Conservation (phyloP, 106 monocot genomes). For the Allium fistulosum region DNA sequence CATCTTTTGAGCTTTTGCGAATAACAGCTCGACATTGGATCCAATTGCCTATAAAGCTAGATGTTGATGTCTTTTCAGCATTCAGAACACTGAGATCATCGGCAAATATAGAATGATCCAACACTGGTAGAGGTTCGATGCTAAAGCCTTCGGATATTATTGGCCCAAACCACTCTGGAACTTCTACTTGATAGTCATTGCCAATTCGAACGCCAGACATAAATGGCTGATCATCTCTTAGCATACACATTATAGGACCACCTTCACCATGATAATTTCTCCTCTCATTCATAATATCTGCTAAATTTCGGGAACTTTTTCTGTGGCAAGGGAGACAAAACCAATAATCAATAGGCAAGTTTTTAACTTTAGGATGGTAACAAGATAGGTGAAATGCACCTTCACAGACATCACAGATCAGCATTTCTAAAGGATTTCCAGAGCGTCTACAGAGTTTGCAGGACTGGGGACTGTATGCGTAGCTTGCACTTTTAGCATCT, state of each 20-base stretch:
- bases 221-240: slow-evolving; percentile 35
- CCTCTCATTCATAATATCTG: slow-evolving; percentile 7
- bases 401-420: slow-evolving; percentile 81
- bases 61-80: slow-evolving; percentile 3
- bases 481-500: slow-evolving; percentile 8
- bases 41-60: not conserved
- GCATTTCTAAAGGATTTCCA: slow-evolving; percentile 38
- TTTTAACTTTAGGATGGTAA: slow-evolving; percentile 39
- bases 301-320: slow-evolving; percentile 36
- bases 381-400: slow-evolving; percentile 75
- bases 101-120: no score
- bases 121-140: no score
- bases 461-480: slow-evolving; percentile 7
- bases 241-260: slow-evolving; percentile 60
- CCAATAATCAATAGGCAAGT: slow-evolving; percentile 46
- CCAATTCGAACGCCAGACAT: slow-evolving; percentile 55
- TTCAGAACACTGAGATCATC: slow-evolving; percentile 19
- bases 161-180: slow-evolving; percentile 51
- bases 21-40: not conserved
- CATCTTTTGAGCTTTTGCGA: not conserved
- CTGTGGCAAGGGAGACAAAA: slow-evolving; percentile 54
- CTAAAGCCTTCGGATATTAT: not conserved
- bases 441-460: slow-evolving; percentile 49
- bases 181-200: slow-evolving; percentile 63
- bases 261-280: slow-evolving; percentile 16